Base-by-base conservation (phyloP, 2,329 filamentous ascomycete genomes). In the Exophiala phaeomuriformis region DNA sequence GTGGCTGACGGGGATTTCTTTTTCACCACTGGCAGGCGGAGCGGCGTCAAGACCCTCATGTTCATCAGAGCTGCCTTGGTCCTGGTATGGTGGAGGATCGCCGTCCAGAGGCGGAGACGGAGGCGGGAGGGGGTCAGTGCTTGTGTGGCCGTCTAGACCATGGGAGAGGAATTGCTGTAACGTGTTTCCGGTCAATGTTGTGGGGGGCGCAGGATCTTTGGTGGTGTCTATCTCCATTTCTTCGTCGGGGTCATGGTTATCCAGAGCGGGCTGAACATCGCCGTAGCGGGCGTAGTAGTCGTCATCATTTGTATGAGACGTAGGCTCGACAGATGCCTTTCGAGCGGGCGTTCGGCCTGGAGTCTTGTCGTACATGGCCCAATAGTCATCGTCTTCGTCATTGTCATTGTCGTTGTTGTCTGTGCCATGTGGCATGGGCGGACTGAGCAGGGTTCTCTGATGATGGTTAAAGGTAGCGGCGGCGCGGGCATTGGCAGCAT, bases 231-330 rank as follows among this genome's bases (percentile, higher is more conserved):
- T 19, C 19, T 68, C 65, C 41, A 73, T 66, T 46, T 78, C 75
- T 64, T 82, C 79, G 47, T 77, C 75, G 10, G 81, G 80, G 60
- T 84, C 81, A 61, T 84, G 77, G 36, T 73, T 75, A 61, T 85
- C 82, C 68, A 85, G 72, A 1, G 80, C 81, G 4, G 81, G 82
- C 61, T 85, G 82, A 7, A 85, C 81, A 55, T 81, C 76, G 39
- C 74, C 75, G 63, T 85, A 85, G 39, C 76, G 75, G 9, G 75
- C 77, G 64, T 79, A 84, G 64, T 84, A 84, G 36, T 79, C 77
- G 12, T 76, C 70, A 55, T 84, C 81, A n/a, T n/a, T n/a, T n/a
- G n/a, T n/a, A n/a, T n/a, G n/a, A n/a, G n/a, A n/a, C n/a, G n/a
- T n/a, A n/a, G n/a, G 64, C 2, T 68, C 63, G 6, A 63, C 69